phyloP scores from a whole-genome alignment of 306 rosid genomes.

The Comarum palustre region DNA sequence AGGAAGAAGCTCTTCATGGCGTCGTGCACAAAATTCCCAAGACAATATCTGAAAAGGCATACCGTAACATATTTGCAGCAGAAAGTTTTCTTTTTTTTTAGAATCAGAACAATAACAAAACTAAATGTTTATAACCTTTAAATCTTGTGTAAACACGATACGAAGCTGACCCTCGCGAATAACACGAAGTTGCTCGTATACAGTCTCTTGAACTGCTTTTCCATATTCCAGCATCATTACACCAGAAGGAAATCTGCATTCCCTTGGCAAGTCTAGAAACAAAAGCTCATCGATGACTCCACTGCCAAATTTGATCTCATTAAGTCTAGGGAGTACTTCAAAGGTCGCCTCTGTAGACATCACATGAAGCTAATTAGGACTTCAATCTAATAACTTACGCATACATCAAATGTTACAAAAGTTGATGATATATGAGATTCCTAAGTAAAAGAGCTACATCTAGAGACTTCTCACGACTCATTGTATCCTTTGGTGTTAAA shows the following conservation, averaged over 20 bases:
- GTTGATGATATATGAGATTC: not conserved
- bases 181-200: conserved; percentile 95
- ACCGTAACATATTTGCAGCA: conserved; percentile 11
- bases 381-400: conserved; percentile 13
- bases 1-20: conserved; percentile 97
- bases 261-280: conserved; percentile 85
- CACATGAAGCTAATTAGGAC: conserved; percentile 20
- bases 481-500: not conserved
- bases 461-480: not conserved
- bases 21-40: conserved; percentile 95
- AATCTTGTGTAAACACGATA: conserved; percentile 69
- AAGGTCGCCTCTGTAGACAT: conserved; percentile 80
- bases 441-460: not conserved
- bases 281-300: conserved; percentile 91
- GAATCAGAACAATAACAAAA: conserved; percentile 11
- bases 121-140: conserved; percentile 53
- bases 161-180: conserved; percentile 99
- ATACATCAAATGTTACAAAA: not conserved
- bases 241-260: conserved; percentile 68
- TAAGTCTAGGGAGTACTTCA: conserved; percentile 92
- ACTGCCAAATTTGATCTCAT: conserved; percentile 90
- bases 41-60: conserved; percentile 56
- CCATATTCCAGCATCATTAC: conserved; percentile 83
- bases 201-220: conserved; percentile 93
- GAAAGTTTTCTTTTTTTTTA: conserved; percentile 8